Percentiles rank a stretch among this genome's conserved stretches.
phyloP scores from a whole-genome alignment of 208 protist species.

The Leishmania braziliensis region DNA sequence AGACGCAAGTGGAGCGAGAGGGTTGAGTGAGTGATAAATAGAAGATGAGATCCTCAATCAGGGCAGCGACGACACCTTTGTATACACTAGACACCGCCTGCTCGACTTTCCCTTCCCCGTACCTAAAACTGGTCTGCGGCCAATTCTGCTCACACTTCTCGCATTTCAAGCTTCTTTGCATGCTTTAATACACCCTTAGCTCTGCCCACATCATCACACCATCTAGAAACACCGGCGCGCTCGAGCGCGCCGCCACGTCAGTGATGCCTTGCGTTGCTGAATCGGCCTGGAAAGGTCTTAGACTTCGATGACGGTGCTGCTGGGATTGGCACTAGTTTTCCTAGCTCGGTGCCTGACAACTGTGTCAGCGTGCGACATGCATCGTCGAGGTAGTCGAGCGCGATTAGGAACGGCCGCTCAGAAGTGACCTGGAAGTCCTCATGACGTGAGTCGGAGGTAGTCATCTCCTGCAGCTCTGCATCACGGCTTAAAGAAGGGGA shows the following conservation, averaged over 20 bases:
- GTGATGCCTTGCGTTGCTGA: conserved; percentile 15
- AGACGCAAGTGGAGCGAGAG: not conserved
- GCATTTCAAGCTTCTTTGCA: not conserved
- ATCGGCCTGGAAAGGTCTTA: conserved; percentile 15
- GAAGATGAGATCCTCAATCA: not conserved
- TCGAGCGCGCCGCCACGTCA: not conserved
- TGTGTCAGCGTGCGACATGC: conserved; percentile 36
- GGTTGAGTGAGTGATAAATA: not conserved
- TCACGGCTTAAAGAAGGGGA: not conserved
- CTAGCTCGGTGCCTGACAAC: conserved; percentile 19
- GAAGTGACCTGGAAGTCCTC: conserved; percentile 7
- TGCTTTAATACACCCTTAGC: not conserved
- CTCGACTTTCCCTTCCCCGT: not conserved
- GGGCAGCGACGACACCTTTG: not conserved
- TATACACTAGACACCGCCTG: not conserved
- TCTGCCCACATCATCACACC: not conserved
- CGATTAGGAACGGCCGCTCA: conserved; percentile 34
- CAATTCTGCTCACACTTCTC: not conserved
- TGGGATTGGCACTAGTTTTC: conserved; percentile 28
- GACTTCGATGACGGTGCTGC: conserved; percentile 32
- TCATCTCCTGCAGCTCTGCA: not conserved
- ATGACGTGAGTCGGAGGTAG: not conserved
- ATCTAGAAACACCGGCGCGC: not conserved
- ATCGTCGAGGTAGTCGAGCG: conserved; percentile 52
- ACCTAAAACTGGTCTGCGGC: too few species aligned